These are phyloP conservation scores for Penicillium sp. DNA, from an alignment of 2,329 filamentous ascomycete genomes.

Conservation along the genomic window DNA sequence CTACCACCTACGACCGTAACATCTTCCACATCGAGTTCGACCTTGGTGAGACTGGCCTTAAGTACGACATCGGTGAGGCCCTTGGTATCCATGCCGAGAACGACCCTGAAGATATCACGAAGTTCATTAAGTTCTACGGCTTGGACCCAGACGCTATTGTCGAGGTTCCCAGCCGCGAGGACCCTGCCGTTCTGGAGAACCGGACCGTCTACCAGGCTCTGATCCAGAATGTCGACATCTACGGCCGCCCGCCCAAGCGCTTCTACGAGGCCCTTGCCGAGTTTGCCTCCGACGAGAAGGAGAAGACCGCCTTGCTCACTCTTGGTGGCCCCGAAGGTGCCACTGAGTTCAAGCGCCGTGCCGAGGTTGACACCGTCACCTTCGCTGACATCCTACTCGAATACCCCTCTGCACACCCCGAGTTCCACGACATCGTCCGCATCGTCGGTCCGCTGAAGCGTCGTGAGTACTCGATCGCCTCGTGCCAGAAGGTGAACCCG, in stretches of 20 bases:
- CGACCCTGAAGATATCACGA: constrained; percentile 70
- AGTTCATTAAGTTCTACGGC: constrained; percentile 89
- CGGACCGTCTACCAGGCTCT: constrained; percentile 92
- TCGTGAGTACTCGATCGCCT: constrained; percentile 98
- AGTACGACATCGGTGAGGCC: constrained; percentile 95
- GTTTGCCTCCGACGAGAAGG: constrained; percentile 76
- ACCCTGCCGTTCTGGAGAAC: constrained; percentile 71
- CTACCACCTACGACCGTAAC: constrained; percentile 86
- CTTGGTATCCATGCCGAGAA: constrained; percentile 96
- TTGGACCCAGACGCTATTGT: constrained; percentile 80
- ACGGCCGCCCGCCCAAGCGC: constrained; percentile 92
- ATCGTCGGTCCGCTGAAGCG: constrained; percentile 92
- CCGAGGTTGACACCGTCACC: constrained; percentile 86
- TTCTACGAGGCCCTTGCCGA: constrained; percentile 94
- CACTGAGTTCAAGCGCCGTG: constrained; percentile 85
- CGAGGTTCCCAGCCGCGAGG: constrained; percentile 85
- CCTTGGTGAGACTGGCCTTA: constrained; percentile 84
- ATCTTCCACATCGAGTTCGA: constrained; percentile 99
- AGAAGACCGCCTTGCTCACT: constrained; percentile 75
- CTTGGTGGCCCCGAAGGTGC: constrained; percentile 77
- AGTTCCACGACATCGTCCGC: constrained; percentile 81
- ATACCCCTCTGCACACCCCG: constrained; percentile 83
- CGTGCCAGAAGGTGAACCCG: constrained; percentile 90
- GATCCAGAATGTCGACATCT: constrained; percentile 90
- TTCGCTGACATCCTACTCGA: constrained; percentile 88